Evolutionary conservation across 768 basidiomycete genomes (phyloP).

Genomic region (Suillus subluteus): DNA sequence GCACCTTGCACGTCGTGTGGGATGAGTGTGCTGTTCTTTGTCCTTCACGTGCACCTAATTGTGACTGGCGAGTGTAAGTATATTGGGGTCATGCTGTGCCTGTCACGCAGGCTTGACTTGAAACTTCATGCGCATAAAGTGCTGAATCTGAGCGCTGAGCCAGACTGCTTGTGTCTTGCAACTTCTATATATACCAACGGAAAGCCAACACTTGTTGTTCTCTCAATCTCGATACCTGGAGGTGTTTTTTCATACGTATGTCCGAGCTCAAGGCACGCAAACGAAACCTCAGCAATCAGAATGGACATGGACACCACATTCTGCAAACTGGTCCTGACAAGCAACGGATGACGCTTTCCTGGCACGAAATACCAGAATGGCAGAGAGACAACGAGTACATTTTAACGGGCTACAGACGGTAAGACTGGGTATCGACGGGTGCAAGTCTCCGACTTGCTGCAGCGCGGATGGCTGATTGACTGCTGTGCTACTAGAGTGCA

Average conservation of each 20-base stretch:
- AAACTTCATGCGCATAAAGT: neutral
- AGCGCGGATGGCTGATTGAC: conserved; percentile 7
- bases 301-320: conserved; percentile 13
- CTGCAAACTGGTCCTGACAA: conserved; percentile 9
- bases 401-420: conserved; percentile 71
- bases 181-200: neutral
- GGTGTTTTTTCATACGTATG: neutral
- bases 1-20: neutral
- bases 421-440: conserved; percentile 21
- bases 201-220: neutral
- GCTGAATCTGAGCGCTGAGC: neutral
- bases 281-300: neutral
- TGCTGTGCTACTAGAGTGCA: conserved; percentile 47
- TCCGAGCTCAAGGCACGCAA: conserved; percentile 8
- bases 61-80: neutral
- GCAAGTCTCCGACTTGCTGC: conserved; percentile 13
- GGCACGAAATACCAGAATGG: conserved; percentile 69
- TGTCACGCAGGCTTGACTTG: neutral
- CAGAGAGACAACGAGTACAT: conserved; percentile 78
- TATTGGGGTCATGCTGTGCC: neutral
- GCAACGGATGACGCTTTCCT: conserved; percentile 41
- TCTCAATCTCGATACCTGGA: neutral
- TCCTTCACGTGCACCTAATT: neutral
- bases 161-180: neutral
- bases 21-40: neutral